Conservation (phyloP, 176 grass and related monocot genomes). For the Oryza brachyantha region DNA sequence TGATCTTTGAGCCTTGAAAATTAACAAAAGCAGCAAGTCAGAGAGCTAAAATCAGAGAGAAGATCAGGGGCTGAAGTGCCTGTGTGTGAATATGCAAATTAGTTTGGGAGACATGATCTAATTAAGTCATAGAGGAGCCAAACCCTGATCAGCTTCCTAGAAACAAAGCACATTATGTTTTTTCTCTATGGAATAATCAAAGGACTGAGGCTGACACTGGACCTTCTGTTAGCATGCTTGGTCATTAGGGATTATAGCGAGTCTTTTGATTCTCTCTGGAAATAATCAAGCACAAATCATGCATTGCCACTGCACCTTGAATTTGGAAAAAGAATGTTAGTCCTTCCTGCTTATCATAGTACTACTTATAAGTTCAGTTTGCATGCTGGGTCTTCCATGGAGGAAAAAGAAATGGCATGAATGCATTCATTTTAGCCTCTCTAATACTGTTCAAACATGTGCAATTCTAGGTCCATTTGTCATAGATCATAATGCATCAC, state of each 20-base stretch:
- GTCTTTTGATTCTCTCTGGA: too few relatives aligned
- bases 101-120: not conserved
- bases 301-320: not conserved
- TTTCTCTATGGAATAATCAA: not conserved
- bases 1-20: not conserved
- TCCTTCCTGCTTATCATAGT: not conserved
- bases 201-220: not conserved
- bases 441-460: not conserved
- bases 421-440: not conserved
- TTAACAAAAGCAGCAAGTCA: not conserved
- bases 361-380: not conserved
- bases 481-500: too few relatives aligned
- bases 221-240: too few relatives aligned
- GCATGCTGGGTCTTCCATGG: not conserved
- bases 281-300: too few relatives aligned
- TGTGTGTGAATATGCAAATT: not conserved
- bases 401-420: not conserved
- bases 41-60: not conserved
- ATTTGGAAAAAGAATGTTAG: not conserved
- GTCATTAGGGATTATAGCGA: too few relatives aligned
- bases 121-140: not conserved
- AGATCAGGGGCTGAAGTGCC: slow-evolving; percentile 12
- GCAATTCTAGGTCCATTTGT: not conserved
- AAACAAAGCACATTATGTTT: slow-evolving; percentile 1
- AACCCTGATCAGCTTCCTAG: not conserved